A percentile compares a stretch with the other conserved stretches of the same genome.
phyloP scores from a whole-genome alignment of 2,329 filamentous ascomycete genomes.

The Stachybotrys echinatus region DNA sequence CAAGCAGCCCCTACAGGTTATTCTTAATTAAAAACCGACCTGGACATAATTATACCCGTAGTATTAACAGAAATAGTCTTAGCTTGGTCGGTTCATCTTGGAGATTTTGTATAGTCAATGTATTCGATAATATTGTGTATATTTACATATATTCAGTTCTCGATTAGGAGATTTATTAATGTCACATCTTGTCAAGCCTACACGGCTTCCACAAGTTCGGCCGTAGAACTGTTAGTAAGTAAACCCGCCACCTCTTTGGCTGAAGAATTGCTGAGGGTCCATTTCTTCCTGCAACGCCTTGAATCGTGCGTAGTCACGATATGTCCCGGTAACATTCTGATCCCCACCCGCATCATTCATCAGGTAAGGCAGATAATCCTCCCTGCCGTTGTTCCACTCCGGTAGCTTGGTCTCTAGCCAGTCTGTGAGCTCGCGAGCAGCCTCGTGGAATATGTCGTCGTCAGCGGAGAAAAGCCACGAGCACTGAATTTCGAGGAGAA shows the following conservation, averaged over 20 bases:
- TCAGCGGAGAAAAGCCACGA: conserved; percentile 11
- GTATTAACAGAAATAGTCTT: too few species aligned
- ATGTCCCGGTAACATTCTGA: conserved; percentile 21
- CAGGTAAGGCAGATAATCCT: conserved; percentile 19
- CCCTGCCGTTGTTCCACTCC: conserved; percentile 9
- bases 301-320: conserved; percentile 20
- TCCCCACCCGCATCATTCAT: conserved; percentile 30
- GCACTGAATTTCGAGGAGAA: conserved; percentile 18
- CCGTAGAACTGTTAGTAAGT: conserved; percentile 4
- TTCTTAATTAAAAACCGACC: too few species aligned
- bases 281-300: conserved; percentile 21
- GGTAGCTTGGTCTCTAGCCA: conserved; percentile 15
- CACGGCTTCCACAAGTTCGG: too few species aligned
- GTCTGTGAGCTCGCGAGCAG: conserved; percentile 10
- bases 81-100: too few species aligned
- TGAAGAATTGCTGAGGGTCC: conserved; percentile 16
- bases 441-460: conserved; percentile 13
- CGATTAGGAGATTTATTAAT: too few species aligned
- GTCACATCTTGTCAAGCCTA: too few species aligned
- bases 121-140: too few species aligned
- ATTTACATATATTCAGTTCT: too few species aligned
- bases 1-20: too few species aligned
- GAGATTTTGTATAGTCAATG: too few species aligned
- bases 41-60: too few species aligned
- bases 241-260: conserved; percentile 3